Evolutionary conservation across 805 yeast species (phyloP).

Genomic region (Lipomyces anomalus): DNA sequence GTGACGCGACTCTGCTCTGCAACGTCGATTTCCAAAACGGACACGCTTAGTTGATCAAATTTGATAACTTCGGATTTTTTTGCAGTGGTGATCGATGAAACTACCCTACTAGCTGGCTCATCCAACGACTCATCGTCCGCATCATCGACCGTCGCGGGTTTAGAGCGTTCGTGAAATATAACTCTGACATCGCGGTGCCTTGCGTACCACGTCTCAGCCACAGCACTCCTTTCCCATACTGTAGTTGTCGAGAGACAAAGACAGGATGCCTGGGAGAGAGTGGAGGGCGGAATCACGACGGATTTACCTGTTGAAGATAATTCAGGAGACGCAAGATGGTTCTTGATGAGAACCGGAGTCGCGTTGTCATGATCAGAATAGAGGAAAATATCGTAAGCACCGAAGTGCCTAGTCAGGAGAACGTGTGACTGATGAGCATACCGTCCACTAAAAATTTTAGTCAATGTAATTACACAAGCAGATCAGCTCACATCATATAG

Average conservation of each 20-base stretch:
- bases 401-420: constrained; percentile 71
- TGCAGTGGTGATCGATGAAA: constrained; percentile 64
- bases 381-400: constrained; percentile 65
- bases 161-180: neutral
- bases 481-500: neutral
- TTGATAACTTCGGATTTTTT: constrained; percentile 35
- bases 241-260: constrained; percentile 73
- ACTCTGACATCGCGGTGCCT: neutral
- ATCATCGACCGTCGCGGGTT: neutral
- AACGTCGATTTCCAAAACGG: neutral
- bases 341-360: constrained; percentile 71
- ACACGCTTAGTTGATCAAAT: neutral
- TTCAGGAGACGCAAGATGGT: constrained; percentile 59
- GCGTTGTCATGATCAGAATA: constrained; percentile 70
- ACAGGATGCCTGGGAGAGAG: constrained; percentile 84
- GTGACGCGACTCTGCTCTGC: neutral
- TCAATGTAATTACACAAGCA: neutral
- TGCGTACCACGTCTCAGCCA: constrained; percentile 66
- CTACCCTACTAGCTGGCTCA: no score
- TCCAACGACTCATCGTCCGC: no score
- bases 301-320: constrained; percentile 1
- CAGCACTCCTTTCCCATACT: constrained; percentile 85
- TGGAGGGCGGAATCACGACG: constrained; percentile 63
- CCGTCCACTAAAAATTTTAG: no score
- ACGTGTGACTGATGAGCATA: constrained; percentile 75